These are phyloP conservation scores for Vitis hybrid DNA, from an alignment of 177 flowering plant genomes.

Conservation along the genomic window DNA sequence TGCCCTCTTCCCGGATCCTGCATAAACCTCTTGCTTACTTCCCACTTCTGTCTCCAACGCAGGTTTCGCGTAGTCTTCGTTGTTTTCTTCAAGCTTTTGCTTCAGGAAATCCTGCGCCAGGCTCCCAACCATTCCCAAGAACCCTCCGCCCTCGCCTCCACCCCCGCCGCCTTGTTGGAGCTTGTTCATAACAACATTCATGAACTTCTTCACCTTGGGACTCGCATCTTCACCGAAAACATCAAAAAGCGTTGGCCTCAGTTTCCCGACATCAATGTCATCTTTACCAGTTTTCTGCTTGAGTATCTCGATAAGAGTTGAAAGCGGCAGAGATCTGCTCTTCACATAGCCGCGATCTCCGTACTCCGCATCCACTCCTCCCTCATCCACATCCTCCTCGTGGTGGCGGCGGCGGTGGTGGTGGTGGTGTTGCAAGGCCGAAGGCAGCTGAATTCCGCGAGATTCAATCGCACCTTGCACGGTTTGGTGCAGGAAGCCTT, in stretches of 20 bases:
- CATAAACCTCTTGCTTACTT: constrained; percentile 73
- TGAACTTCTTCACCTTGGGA: constrained; percentile 95
- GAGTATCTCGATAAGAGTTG: constrained; percentile 85
- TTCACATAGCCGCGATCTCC: constrained; percentile 38
- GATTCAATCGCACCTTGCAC: constrained; percentile 66
- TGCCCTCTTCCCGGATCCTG: constrained; percentile 54
- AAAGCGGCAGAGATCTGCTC: constrained; percentile 73
- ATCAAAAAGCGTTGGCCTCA: constrained; percentile 80
- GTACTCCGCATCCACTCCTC: constrained; percentile 19
- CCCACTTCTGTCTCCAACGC: constrained; percentile 63
- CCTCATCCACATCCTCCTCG: constrained; percentile 22
- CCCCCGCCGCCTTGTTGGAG: constrained; percentile 49
- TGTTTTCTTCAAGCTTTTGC: constrained; percentile 72
- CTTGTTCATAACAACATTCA: constrained; percentile 72
- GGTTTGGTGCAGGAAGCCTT: constrained; percentile 44
- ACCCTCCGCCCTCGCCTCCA: constrained; percentile 49
- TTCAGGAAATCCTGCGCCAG: constrained; percentile 83
- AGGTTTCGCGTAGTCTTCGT: constrained; percentile 73
- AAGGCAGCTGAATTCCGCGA: constrained; percentile 66
- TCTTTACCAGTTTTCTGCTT: constrained; percentile 93
- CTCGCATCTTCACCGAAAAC: constrained; percentile 87
- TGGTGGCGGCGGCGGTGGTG: constrained; percentile 22
- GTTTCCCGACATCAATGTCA: constrained; percentile 88
- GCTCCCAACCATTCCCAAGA: constrained; percentile 72
- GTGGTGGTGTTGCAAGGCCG: constrained; percentile 23